Evolutionary conservation across 306 rosid genomes (phyloP), one percentile per base, ranked within the genome.

Genomic region (Cicer judaicum): DNA sequence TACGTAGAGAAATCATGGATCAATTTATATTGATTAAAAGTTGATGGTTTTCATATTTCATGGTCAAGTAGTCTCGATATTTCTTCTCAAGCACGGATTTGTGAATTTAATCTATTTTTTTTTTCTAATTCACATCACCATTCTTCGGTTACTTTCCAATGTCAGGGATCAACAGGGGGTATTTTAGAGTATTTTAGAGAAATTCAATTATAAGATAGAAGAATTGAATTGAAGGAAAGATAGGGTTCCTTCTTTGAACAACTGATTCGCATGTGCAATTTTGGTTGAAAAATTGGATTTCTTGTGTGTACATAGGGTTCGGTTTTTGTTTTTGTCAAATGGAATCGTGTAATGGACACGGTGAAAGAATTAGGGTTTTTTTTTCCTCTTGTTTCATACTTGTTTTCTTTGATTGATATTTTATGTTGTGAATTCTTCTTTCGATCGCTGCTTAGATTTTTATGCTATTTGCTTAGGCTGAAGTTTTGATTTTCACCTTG

Each of bases 391-490:
- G 40, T 54, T 73, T 10, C 61, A 57, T 41, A 12, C 34, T 44
- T 34, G 42, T 71, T 50, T 48, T 44, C 9, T 6, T 15, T n/a
- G 55, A 66, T 19, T 40, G 55, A 64, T 29, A 59, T 41, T 49
- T 16, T 55, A 48, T 48, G 7, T 12, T 40, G 74, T 36, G 49
- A 47, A 60, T 61, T 40, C 29, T 61, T 56, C 43, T 10, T 34
- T 24, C 39, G 1, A 24, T 76, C 43, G 21, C 9, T 18, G 18
- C 42, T 69, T 62, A 9, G 19, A 7, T 53, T 50, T 61, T 64
- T 61, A 24, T 73, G 57, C 1, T 56, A 10, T 49, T 49, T 21
- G 77, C 62, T 62, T 69, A 11, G 55, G 50, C 34, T 64, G 63
- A 53, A 41, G 46, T 53, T 41, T 64, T 8, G n/a, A 14, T 71